Evolutionary conservation across 1,139 yeast genomes (phyloP).

Genomic region (Taphrina wiesneri): DNA sequence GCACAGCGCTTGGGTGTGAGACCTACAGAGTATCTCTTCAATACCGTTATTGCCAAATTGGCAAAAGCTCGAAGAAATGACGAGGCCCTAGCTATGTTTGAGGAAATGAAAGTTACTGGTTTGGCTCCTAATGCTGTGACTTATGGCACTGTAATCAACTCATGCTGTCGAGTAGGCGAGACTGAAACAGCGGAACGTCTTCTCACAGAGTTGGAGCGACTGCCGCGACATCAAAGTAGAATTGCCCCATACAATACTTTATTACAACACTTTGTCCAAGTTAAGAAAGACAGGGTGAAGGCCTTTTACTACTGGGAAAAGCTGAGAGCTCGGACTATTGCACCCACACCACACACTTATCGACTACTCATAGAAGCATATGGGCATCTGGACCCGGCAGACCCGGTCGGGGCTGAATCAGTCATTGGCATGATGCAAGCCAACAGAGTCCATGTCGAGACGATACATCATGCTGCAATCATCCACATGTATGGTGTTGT

Average conservation of each 20-base stretch:
- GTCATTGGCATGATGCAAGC: conserved; percentile 45
- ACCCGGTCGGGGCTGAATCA: conserved; percentile 47
- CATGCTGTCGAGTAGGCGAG: conserved; percentile 48
- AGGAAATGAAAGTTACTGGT: conserved; percentile 45
- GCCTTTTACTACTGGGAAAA: conserved; percentile 46
- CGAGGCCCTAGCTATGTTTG: conserved; percentile 45
- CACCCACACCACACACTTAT: conserved; percentile 49
- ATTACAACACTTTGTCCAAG: conserved; percentile 48
- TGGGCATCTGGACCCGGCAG: conserved; percentile 45
- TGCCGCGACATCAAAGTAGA: conserved; percentile 44
- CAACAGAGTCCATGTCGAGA: conserved; percentile 42
- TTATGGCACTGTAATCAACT: conserved; percentile 50
- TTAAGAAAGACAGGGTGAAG: conserved; percentile 44
- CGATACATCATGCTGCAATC: conserved; percentile 49
- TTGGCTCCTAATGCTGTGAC: conserved; percentile 46
- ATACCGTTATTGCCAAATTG: conserved; percentile 47
- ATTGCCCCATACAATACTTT: conserved; percentile 50
- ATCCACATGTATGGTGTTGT: conserved; percentile 49
- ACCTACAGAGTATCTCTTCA: conserved; percentile 48
- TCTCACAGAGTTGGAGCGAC: conserved; percentile 47
- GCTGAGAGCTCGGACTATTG: conserved; percentile 43
- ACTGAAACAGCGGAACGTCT: conserved; percentile 45
- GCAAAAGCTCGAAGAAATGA: conserved; percentile 47
- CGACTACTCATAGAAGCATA: conserved; percentile 49
- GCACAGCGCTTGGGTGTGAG: conserved; percentile 44